Percentiles rank a stretch among this genome's conserved stretches.
phyloP scores from a whole-genome alignment of 2,329 filamentous ascomycete genomes.

The Metarhizium humberi region DNA sequence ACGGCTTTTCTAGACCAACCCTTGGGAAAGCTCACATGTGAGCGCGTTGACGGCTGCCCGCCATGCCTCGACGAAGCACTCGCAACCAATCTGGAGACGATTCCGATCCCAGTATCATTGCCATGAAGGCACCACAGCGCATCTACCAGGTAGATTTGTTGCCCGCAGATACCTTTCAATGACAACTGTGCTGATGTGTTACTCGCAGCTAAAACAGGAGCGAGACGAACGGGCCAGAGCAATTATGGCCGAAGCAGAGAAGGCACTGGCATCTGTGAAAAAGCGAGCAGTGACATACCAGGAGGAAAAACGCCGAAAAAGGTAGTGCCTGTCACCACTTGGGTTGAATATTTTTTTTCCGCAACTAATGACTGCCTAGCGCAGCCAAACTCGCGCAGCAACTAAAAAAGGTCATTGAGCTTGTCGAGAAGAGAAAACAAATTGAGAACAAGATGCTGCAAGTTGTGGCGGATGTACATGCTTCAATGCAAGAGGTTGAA shows the following conservation, averaged over 20 bases:
- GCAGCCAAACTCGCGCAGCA: constrained; percentile 7
- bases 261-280: constrained; percentile 16
- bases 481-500: constrained; percentile 15
- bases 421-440: constrained; percentile 14
- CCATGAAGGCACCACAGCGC: constrained; percentile 17
- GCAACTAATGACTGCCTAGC: constrained; percentile 8
- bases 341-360: background rate
- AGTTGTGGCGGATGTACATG: constrained; percentile 12
- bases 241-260: constrained; percentile 13
- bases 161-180: background rate
- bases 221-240: constrained; percentile 17
- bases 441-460: constrained; percentile 19
- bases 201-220: constrained; percentile 19
- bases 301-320: constrained; percentile 13
- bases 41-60: background rate
- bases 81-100: constrained; percentile 11
- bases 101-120: constrained; percentile 12
- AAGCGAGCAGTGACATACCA: constrained; percentile 12
- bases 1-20: background rate
- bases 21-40: background rate
- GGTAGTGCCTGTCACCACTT: constrained; percentile 8
- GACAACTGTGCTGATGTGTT: background rate
- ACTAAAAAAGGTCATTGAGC: constrained; percentile 12
- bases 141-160: constrained; percentile 14
- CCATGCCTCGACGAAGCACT: constrained; percentile 11